phyloP scores from a whole-genome alignment of 163 green algal species.

The Chloromonas sp. region DNA sequence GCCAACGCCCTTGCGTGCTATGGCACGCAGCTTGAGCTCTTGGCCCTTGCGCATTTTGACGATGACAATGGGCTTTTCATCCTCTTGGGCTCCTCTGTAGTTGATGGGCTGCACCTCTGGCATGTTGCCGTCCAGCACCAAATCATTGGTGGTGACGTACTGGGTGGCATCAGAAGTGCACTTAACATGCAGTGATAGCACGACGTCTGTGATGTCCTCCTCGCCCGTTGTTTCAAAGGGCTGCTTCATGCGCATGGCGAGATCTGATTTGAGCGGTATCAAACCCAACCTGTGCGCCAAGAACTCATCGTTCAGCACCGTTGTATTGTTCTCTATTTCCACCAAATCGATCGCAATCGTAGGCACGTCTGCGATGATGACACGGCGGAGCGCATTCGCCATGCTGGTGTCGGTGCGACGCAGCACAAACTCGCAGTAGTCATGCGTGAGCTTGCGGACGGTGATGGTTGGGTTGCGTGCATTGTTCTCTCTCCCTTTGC shows the following conservation, averaged over 20 bases:
- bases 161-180: conserved; percentile 77
- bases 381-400: conserved; percentile 88
- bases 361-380: conserved; percentile 94
- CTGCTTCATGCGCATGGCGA: conserved; percentile 12
- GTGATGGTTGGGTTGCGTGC: background rate
- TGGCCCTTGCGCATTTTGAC: conserved; percentile 88
- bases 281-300: conserved; percentile 5
- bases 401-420: conserved; percentile 76
- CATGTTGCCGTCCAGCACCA: conserved; percentile 44
- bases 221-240: conserved; percentile 27
- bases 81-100: conserved; percentile 10
- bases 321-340: conserved; percentile 96
- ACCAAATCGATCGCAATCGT: conserved; percentile 98
- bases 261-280: conserved; percentile 8
- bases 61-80: conserved; percentile 70
- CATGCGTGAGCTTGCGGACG: conserved; percentile 31
- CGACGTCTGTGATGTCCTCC: conserved; percentile 39
- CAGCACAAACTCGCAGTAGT: conserved; percentile 84
- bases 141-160: conserved; percentile 76
- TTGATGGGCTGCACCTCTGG: conserved; percentile 43
- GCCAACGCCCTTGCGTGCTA: conserved; percentile 90
- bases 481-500: background rate
- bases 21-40: conserved; percentile 81
- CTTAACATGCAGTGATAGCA: conserved; percentile 61
- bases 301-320: conserved; percentile 74